phyloP scores from a whole-genome alignment of 2,329 filamentous ascomycete genomes.

The Rasamsonia emersonii region DNA sequence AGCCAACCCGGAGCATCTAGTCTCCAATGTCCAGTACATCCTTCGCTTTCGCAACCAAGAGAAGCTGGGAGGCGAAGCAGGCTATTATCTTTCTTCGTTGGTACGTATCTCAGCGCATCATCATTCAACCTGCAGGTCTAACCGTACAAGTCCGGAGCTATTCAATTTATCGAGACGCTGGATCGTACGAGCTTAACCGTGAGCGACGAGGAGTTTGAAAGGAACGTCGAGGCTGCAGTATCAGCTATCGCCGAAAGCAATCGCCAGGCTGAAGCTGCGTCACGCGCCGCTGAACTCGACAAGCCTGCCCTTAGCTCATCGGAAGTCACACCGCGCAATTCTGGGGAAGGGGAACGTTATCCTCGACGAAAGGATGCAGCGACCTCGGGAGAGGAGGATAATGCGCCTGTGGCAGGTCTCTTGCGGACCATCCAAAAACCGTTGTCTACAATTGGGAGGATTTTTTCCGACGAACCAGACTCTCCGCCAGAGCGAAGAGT shows the following conservation, averaged over 20 bases:
- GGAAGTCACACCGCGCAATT: slow-evolving; percentile 52
- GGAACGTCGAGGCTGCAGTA: slow-evolving; percentile 91
- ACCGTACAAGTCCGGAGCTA: slow-evolving; percentile 62
- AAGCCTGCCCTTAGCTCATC: slow-evolving; percentile 44
- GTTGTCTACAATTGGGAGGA: slow-evolving; percentile 82
- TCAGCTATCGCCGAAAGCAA: slow-evolving; percentile 92
- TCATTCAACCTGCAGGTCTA: too few species aligned
- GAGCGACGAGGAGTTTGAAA: slow-evolving; percentile 88
- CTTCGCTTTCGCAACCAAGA: slow-evolving; percentile 94
- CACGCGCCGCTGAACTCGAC: slow-evolving; percentile 32
- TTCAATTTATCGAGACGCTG: slow-evolving; percentile 94
- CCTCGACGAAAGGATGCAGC: slow-evolving; percentile 25
- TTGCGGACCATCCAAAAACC: slow-evolving; percentile 86
- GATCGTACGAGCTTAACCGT: slow-evolving; percentile 91
- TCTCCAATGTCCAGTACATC: slow-evolving; percentile 98
- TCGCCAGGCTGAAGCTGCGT: slow-evolving; percentile 45
- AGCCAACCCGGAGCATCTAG: slow-evolving; percentile 87
- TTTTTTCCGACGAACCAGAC: slow-evolving; percentile 68
- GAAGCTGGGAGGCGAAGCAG: slow-evolving; percentile 92
- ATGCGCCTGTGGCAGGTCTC: slow-evolving; percentile 72
- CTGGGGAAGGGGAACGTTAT: slow-evolving; percentile 52
- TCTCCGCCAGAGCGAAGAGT: slow-evolving; percentile 25
- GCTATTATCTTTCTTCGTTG: slow-evolving; percentile 93
- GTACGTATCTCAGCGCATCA: too few species aligned
- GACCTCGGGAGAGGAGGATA: slow-evolving; percentile 54